Evolutionary conservation across 768 basidiomycete genomes (phyloP), one percentile per base, ranked within the genome.

Genomic region (Xerocomus brunneocitrinus): DNA sequence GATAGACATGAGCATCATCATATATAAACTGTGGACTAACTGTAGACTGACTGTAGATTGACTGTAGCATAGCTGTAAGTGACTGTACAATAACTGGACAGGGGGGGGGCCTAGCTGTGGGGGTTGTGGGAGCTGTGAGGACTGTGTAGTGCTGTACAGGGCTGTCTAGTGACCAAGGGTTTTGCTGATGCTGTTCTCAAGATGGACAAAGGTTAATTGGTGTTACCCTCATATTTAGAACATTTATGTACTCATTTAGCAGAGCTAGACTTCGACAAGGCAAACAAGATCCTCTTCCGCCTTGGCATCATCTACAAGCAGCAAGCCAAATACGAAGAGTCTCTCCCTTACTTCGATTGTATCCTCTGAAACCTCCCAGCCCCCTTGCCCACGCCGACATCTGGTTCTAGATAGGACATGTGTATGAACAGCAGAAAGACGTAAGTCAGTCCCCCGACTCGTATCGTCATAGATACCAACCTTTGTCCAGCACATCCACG

Each of bases 321-420:
- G 66, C 95, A 98, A 67, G 85, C 89, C 63, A 98, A 98, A 73
- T 98, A 92, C 62, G 75, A 83, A 2, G 89, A 93, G 12, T 89
- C 86, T 10, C 78, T 99, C 3, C 80, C 82, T 50, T 98, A 95
- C 73, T 98, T 98, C 75, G 90, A 95, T 65, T 91, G 91, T 66
- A 98, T 99, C 58, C 84, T 98, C 49, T 88, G 90, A 57, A 95
- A 91, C 65, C 97, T 3, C 97, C 95, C 32, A 87, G 84, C 58
- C 97, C 97, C 2, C 84, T 99, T 30, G 95, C 95, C 14, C 90
- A 95, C 62, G 90, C 93, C 52, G 97, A 99, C 62, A 98, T 99
- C 58, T 98, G 95, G 94, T 98, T 98, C 83, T 95, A 99, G 73
- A 97, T 99, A 56, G 97, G 97, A 3, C 97, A 98, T 65, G 95